Evolutionary conservation across 371 early-diverging fungal genomes (phyloP).

Genomic region (Apophysomyces elegans): DNA sequence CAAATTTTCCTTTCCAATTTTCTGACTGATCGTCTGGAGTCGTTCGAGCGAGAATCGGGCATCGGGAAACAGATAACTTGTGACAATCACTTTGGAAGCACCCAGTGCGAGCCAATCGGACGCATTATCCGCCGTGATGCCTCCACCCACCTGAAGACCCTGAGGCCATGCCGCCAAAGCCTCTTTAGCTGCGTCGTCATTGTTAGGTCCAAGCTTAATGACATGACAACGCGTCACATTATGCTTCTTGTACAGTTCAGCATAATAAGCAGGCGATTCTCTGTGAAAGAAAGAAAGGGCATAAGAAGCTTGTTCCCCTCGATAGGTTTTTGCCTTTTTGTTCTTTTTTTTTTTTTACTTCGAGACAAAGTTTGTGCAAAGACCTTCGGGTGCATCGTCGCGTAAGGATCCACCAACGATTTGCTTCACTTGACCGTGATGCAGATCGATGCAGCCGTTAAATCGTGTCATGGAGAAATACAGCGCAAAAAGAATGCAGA

Average conservation of each 20-base stretch:
- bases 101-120: conserved; percentile 84
- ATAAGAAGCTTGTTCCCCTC: too few relatives aligned
- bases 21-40: conserved; percentile 59
- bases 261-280: conserved; percentile 79
- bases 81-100: conserved; percentile 93
- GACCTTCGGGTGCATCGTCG: conserved; percentile 64
- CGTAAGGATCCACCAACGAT: conserved; percentile 93
- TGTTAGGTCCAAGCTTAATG: conserved; percentile 91
- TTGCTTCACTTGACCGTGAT: conserved; percentile 96
- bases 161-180: conserved; percentile 87
- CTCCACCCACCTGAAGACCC: conserved; percentile 95
- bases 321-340: not conserved
- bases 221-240: conserved; percentile 88
- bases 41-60: conserved; percentile 73
- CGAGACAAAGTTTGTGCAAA: conserved; percentile 93
- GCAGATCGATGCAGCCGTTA: conserved; percentile 96
- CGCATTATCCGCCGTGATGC: conserved; percentile 89
- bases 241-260: conserved; percentile 75
- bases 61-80: conserved; percentile 90
- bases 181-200: conserved; percentile 85
- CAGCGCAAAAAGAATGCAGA: too few relatives aligned
- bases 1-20: conserved; percentile 78
- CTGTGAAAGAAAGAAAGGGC: conserved; percentile 34
- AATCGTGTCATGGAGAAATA: conserved; percentile 63
- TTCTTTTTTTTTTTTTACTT: conserved; percentile 44